Conservation (phyloP, 768 basidiomycete species). For the Tylopilus intermedius region DNA sequence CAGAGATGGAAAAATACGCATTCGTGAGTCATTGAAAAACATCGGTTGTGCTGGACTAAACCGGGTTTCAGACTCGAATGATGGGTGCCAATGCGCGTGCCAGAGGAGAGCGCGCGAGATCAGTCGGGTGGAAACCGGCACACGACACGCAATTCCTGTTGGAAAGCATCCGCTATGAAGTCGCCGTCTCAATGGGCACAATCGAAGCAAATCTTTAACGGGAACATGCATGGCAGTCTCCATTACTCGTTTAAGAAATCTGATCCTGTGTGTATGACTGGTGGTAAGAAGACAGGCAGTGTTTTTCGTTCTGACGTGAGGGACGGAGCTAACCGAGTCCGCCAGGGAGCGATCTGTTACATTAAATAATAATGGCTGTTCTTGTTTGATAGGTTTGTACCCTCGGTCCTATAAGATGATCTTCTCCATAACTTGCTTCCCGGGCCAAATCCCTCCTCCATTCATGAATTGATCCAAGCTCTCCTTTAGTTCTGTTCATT, state of each 20-base stretch:
- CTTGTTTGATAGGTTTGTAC: not conserved
- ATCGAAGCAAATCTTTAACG: not conserved
- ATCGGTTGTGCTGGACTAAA: not conserved
- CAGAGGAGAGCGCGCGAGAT: constrained; percentile 16
- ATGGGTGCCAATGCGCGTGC: constrained; percentile 20
- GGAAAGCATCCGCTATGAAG: constrained; percentile 38
- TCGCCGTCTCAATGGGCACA: constrained; percentile 22
- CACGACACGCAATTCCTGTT: constrained; percentile 38
- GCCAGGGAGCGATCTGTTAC: not conserved
- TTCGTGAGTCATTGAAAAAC: constrained; percentile 10
- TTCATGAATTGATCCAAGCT: constrained; percentile 3
- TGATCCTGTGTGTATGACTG: not conserved
- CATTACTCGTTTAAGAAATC: not conserved
- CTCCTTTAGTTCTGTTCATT: constrained; percentile 4
- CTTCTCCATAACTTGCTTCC: not conserved
- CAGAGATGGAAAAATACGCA: constrained; percentile 13
- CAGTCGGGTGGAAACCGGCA: constrained; percentile 23
- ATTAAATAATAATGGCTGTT: not conserved
- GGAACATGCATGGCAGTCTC: not conserved
- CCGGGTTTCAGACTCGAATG: constrained; percentile 7
- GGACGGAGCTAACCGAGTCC: constrained; percentile 6
- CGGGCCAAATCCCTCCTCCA: not conserved
- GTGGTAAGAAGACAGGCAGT: not conserved
- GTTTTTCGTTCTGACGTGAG: constrained; percentile 1
- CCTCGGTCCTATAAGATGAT: not conserved